Evolutionary conservation across 2,329 filamentous ascomycete genomes (phyloP).

Genomic region (Sporothrix euskadiensis): DNA sequence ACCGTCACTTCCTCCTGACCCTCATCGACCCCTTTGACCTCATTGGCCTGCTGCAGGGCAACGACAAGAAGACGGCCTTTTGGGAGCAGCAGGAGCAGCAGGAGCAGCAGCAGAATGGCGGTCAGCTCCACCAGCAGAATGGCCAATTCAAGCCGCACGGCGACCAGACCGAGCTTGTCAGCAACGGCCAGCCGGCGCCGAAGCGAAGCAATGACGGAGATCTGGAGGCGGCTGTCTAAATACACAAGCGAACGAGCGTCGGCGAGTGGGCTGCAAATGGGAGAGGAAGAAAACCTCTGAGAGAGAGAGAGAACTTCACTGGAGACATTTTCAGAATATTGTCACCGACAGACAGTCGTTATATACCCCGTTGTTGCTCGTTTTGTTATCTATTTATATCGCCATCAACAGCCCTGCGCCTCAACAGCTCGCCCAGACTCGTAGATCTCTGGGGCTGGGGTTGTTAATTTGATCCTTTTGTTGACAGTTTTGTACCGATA

Average conservation of each 20-base stretch:
- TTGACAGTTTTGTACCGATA: neutral
- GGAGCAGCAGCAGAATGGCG: neutral
- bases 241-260: neutral
- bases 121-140: neutral
- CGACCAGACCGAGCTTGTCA: neutral
- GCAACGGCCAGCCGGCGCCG: neutral
- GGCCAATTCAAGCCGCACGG: neutral
- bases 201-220: slow-evolving; percentile 6
- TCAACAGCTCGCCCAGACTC: neutral
- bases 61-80: slow-evolving; percentile 35
- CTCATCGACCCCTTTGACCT: slow-evolving; percentile 42
- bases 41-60: slow-evolving; percentile 32
- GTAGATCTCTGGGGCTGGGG: neutral
- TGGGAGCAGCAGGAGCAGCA: slow-evolving; percentile 29
- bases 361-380: neutral
- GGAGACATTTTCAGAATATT: neutral
- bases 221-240: neutral
- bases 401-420: neutral
- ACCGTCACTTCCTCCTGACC: slow-evolving; percentile 46
- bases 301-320: neutral
- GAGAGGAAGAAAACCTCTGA: neutral
- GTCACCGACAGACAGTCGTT: neutral
- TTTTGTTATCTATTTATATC: slow-evolving; percentile 9
- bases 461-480: neutral
- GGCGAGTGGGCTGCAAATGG: neutral